Evolutionary conservation across 441 rosid genomes (phyloP).

Genomic region (Raphanus hybrid): DNA sequence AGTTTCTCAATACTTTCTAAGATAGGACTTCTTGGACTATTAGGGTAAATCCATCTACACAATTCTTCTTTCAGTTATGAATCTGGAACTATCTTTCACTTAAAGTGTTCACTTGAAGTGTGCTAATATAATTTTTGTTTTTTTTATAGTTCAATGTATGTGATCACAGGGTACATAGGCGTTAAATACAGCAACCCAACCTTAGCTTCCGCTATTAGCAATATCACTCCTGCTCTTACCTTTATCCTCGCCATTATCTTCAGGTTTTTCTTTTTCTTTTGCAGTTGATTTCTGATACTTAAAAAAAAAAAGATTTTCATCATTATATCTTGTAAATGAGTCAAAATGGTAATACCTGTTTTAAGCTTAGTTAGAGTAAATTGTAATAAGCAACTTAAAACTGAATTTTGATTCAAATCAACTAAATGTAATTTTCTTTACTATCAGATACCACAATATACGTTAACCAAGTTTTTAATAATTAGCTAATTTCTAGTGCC

Average conservation of each 20-base stretch:
- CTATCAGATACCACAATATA: no score
- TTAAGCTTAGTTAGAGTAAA: background rate
- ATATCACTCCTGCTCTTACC: slow-evolving; percentile 61
- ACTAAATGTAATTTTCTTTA: no score
- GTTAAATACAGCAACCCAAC: slow-evolving; percentile 60
- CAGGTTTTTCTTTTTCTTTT: slow-evolving; percentile 44
- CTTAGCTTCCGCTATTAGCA: slow-evolving; percentile 61
- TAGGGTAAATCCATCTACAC: slow-evolving; percentile 33
- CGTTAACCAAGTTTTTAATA: no score
- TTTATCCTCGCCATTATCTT: slow-evolving; percentile 57
- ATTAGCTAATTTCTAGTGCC: no score
- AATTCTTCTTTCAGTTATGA: slow-evolving; percentile 35
- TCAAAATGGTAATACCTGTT: background rate
- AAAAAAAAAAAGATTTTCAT: background rate
- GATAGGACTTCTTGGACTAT: slow-evolving; percentile 45
- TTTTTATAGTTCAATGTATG: slow-evolving; percentile 53
- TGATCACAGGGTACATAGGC: slow-evolving; percentile 52
- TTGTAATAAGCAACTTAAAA: no score
- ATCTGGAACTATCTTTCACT: slow-evolving; percentile 42
- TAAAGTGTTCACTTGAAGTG: slow-evolving; percentile 16
- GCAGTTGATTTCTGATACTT: background rate
- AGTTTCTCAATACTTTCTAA: slow-evolving; percentile 36
- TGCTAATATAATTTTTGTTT: slow-evolving; percentile 28
- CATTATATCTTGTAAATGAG: background rate
- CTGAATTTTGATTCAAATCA: no score